phyloP scores from a whole-genome alignment of 2,329 filamentous ascomycete species.

The Sporothrix protearum region DNA sequence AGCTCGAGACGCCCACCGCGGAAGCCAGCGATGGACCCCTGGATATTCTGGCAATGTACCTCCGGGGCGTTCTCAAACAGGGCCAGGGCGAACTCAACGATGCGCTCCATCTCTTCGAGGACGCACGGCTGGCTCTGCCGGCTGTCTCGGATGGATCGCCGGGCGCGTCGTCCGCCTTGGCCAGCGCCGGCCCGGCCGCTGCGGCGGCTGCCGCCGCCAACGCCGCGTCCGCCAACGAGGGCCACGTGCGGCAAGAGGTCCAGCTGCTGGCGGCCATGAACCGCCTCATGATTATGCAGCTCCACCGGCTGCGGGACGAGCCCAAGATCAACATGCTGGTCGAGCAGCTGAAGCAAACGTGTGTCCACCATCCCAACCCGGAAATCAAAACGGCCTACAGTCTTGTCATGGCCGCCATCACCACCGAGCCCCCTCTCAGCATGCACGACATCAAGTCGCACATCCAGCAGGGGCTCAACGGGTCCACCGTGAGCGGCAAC shows the following conservation, averaged over 20 bases:
- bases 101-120: conserved; percentile 65
- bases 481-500: conserved; percentile 67
- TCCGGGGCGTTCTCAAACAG: conserved; percentile 72
- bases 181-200: not conserved
- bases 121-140: conserved; percentile 54
- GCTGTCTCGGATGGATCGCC: conserved; percentile 30
- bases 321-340: conserved; percentile 59
- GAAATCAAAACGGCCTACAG: conserved; percentile 76
- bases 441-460: conserved; percentile 76
- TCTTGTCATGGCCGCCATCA: conserved; percentile 66
- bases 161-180: conserved; percentile 33
- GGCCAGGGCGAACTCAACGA: conserved; percentile 67
- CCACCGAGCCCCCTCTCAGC: conserved; percentile 58
- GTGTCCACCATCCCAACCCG: conserved; percentile 64
- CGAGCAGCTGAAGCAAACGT: conserved; percentile 63
- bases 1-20: conserved; percentile 47
- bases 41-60: conserved; percentile 61
- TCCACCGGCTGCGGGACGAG: conserved; percentile 55
- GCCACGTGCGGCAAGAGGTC: conserved; percentile 54
- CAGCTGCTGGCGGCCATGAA: conserved; percentile 65
- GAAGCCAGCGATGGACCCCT: conserved; percentile 46
- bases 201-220: conserved; percentile 30
- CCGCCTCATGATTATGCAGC: conserved; percentile 67
- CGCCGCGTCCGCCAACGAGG: conserved; percentile 36
- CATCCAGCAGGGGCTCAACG: conserved; percentile 68